Conservation (phyloP, 179 eudicot genomes). For the Pouteria campechiana region DNA sequence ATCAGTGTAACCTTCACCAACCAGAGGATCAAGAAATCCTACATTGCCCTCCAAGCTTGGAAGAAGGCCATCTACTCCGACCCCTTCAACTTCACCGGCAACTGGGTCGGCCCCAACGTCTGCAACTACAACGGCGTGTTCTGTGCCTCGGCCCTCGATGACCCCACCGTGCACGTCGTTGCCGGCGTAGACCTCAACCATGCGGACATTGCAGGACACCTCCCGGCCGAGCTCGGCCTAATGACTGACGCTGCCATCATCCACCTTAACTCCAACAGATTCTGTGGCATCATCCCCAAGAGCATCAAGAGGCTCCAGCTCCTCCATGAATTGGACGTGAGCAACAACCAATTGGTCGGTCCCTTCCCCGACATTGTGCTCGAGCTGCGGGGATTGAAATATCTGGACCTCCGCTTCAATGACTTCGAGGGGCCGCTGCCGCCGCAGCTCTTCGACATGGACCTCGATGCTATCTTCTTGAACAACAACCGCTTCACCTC, state of each 20-base stretch:
- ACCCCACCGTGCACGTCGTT: conserved; percentile 40
- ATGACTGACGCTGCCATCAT: conserved; percentile 51
- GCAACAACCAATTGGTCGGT: conserved; percentile 84
- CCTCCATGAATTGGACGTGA: conserved; percentile 53
- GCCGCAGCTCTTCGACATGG: conserved; percentile 31
- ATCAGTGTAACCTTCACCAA: conserved; percentile 28
- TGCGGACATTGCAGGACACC: conserved; percentile 65
- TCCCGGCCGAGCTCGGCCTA: conserved; percentile 63
- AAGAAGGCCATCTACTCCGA: conserved; percentile 61
- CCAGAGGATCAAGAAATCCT: conserved; percentile 48
- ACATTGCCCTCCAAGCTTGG: conserved; percentile 55
- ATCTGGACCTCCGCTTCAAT: conserved; percentile 60
- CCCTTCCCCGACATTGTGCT: conserved; percentile 46
- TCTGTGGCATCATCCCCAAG: conserved; percentile 67
- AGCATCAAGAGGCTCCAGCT: conserved; percentile 27
- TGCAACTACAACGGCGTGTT: conserved; percentile 58
- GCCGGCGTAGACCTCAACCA: conserved; percentile 70
- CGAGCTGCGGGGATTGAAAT: conserved; percentile 24
- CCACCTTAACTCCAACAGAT: conserved; percentile 68
- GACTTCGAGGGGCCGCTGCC: conserved; percentile 77
- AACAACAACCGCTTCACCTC: conserved; percentile 58
- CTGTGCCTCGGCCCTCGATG: conserved; percentile 52
- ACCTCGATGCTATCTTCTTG: conserved; percentile 54
- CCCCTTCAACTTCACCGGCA: conserved; percentile 35
- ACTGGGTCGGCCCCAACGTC: conserved; percentile 71